Evolutionary conservation across 805 yeast species (phyloP).

Genomic region (Wickerhamomyces alni): DNA sequence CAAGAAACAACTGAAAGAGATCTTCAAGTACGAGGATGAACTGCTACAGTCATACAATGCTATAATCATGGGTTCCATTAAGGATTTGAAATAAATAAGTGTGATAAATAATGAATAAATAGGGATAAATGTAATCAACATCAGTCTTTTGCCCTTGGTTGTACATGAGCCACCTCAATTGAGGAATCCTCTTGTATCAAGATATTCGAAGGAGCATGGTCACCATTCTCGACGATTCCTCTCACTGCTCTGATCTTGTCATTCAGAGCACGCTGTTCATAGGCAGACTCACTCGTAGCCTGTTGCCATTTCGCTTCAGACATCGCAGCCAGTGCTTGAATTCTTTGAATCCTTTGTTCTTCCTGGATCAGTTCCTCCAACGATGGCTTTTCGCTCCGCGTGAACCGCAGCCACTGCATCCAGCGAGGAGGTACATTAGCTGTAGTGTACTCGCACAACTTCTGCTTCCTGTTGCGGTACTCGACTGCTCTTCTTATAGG

Average conservation of each 20-base stretch:
- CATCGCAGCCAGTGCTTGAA: constrained; percentile 30
- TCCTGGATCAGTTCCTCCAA: constrained; percentile 57
- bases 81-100: background rate
- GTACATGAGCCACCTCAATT: constrained; percentile 32
- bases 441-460: constrained; percentile 39
- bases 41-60: constrained; percentile 31
- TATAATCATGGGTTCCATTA: constrained; percentile 10
- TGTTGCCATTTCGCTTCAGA: constrained; percentile 25
- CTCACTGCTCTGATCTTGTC: constrained; percentile 23
- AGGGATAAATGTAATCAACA: background rate
- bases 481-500: constrained; percentile 57
- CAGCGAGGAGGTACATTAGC: constrained; percentile 65
- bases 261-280: constrained; percentile 7
- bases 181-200: constrained; percentile 20
- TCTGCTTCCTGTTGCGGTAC: constrained; percentile 41
- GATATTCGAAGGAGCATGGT: background rate
- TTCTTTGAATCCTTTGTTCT: constrained; percentile 44
- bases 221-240: constrained; percentile 8
- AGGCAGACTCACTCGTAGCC: constrained; percentile 7
- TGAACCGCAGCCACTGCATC: constrained; percentile 74
- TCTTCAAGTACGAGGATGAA: constrained; percentile 20
- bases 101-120: constrained; percentile 2
- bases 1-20: constrained; percentile 17
- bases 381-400: constrained; percentile 55
- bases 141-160: constrained; percentile 23